Evolutionary conservation across 2,329 filamentous ascomycete species (phyloP), one percentile per base, ranked within the genome.

Genomic region (Fusarium coffeatum): DNA sequence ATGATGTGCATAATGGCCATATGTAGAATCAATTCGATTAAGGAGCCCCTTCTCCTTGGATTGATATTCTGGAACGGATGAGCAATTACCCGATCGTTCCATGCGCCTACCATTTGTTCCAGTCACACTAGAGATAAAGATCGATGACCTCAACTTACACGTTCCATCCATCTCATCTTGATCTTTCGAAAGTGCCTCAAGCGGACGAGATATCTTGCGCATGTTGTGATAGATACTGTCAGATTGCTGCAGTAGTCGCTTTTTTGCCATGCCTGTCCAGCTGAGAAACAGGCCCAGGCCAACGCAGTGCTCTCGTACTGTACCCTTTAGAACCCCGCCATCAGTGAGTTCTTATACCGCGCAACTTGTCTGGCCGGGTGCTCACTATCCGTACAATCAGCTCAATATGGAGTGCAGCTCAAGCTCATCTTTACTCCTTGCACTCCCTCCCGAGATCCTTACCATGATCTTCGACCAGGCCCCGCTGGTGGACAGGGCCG

Each of bases 401-500:
- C 20, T 72, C 7, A 20, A 34, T n/a, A 28, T 18, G 3, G 45
- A 60, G 23, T 46, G 8, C 23, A 55, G 6, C 8, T 11, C 23
- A 22, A 46, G 20, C 27, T 62, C 40, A 18, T 51, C 67, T 32
- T 30, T 60, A 0, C 55, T 77, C 10, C 55, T 73, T 23, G 64
- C 41, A n/a, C 59, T 78, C 3, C 76, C 76, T 11, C 55, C 69
- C 18, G 76, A 78, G 28, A 70, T 77, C 46, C 57, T 78, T n/a
- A 53, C 66, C 25, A 62, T 70, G 6, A 72, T 78, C 40, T 73
- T 73, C 41, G 40, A 49, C 6, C 59, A 72, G 18, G 55, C 66
- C 10, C 30, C 45, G 8, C 32, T 47, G 23, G 47, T 59, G 16
- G 71, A 76, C 47, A 55, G 49, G 30, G 49, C 73, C 16, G 55